Evolutionary conservation across 352 stramenopile species (phyloP).

Genomic region (Pythium grandisporangium): DNA sequence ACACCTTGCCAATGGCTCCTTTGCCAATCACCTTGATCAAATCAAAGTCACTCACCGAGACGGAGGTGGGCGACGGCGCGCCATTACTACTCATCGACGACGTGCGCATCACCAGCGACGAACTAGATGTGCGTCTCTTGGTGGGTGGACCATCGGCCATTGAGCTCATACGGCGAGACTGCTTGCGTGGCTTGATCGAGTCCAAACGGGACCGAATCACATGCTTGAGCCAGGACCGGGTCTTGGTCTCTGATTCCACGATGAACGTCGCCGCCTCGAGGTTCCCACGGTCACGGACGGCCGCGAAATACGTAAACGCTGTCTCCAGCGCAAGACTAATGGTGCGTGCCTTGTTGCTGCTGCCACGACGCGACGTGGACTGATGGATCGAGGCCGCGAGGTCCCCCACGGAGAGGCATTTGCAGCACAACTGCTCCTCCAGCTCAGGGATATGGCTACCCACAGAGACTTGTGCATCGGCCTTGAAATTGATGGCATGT

Average conservation of each 20-base stretch:
- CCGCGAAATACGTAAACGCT: conserved; percentile 65
- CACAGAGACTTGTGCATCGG: conserved; percentile 27
- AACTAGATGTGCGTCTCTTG: conserved; percentile 34
- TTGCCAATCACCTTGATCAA: conserved; percentile 80
- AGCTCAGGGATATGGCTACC: conserved; percentile 35
- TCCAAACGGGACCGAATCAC: conserved; percentile 54
- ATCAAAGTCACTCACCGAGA: conserved; percentile 82
- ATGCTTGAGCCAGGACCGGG: conserved; percentile 50
- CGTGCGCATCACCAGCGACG: conserved; percentile 38
- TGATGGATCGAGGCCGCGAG: conserved; percentile 20
- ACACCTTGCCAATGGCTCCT: conserved; percentile 85
- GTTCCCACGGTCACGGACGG: conserved; percentile 44
- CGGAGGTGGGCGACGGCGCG: conserved; percentile 16
- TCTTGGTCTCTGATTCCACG: conserved; percentile 43
- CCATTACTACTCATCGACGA: conserved; percentile 32
- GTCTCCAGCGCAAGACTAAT: conserved; percentile 65
- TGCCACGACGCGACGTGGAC: conserved; percentile 28
- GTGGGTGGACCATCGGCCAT: conserved; percentile 14
- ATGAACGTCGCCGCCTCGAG: conserved; percentile 46
- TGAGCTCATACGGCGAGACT: conserved; percentile 27
- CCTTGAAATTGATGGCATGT: conserved; percentile 72
- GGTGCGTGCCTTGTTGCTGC: conserved; percentile 69
- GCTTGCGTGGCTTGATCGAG: conserved; percentile 52
- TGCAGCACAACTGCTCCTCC: conserved; percentile 55
- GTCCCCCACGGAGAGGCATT: conserved; percentile 53